phyloP scores from a whole-genome alignment of 192 early-diverging fungal genomes.

The Rhizophagus clarus region DNA sequence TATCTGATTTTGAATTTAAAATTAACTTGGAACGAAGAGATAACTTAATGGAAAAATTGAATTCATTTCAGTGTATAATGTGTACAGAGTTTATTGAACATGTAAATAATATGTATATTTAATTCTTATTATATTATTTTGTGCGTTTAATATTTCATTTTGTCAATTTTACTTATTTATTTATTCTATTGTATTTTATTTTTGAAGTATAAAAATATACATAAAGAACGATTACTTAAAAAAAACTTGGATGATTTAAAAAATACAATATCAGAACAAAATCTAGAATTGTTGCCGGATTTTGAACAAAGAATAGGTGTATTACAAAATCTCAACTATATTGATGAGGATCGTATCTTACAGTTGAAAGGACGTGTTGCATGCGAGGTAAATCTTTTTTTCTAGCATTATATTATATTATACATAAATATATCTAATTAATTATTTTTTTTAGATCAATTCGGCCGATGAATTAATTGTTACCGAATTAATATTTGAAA shows the following conservation, averaged over 20 bases:
- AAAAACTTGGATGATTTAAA: constrained; percentile 73
- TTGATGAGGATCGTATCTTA: constrained; percentile 84
- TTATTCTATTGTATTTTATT: neutral
- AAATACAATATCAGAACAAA: constrained; percentile 84
- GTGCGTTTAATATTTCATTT: neutral
- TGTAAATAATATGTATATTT: constrained; percentile 47
- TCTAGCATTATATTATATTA: no score
- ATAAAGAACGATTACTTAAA: constrained; percentile 63
- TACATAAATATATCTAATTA: neutral
- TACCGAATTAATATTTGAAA: constrained; percentile 94
- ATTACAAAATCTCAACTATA: constrained; percentile 76
- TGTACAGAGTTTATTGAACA: constrained; percentile 80
- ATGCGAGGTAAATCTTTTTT: constrained; percentile 82
- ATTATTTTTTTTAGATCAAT: constrained; percentile 69
- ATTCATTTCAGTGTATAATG: constrained; percentile 65
- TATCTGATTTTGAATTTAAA: constrained; percentile 88
- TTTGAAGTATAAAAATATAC: constrained; percentile 53
- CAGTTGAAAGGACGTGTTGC: constrained; percentile 95
- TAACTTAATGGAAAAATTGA: constrained; percentile 50
- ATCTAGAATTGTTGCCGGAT: constrained; percentile 90
- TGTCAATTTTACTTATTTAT: constrained; percentile 7
- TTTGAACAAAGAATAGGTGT: constrained; percentile 89
- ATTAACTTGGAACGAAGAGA: constrained; percentile 65
- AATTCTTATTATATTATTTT: no score
- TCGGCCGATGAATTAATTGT: constrained; percentile 93